Evolutionary conservation across 352 stramenopile species (phyloP).

Genomic region (Blastocystis sp.): DNA sequence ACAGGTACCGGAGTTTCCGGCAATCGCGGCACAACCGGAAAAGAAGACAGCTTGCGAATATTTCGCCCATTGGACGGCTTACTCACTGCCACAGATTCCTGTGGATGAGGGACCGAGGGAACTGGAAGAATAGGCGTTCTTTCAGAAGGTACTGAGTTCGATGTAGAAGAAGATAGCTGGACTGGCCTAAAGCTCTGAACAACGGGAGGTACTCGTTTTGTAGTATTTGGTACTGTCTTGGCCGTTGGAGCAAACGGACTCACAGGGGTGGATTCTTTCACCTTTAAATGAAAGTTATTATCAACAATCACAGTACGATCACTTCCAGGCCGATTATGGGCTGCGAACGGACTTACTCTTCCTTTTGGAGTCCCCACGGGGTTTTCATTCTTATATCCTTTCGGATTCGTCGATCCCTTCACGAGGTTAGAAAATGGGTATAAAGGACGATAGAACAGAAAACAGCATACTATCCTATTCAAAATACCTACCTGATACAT

Average conservation of each 20-base stretch:
- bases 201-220: too few species aligned
- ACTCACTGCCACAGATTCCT: not conserved
- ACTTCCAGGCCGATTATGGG: too few species aligned
- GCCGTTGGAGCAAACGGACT: not conserved
- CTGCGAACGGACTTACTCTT: too few species aligned
- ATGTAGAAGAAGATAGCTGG: not conserved
- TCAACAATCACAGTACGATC: too few species aligned
- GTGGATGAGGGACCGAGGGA: not conserved
- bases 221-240: not conserved
- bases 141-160: not conserved
- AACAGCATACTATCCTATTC: not conserved
- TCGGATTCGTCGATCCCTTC: not conserved
- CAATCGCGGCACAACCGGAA: not conserved
- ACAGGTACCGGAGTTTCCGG: not conserved
- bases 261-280: too few species aligned
- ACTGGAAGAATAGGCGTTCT: not conserved
- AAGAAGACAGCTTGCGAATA: not conserved
- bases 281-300: too few species aligned
- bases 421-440: not conserved
- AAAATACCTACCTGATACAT: not conserved
- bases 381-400: too few species aligned
- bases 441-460: not conserved
- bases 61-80: not conserved
- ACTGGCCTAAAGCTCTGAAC: constrained; percentile 7
- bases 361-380: too few species aligned